These are phyloP conservation scores for Chlamydomonas asymmetrica DNA, from an alignment of 139 green algal species.

Conservation along the genomic window DNA sequence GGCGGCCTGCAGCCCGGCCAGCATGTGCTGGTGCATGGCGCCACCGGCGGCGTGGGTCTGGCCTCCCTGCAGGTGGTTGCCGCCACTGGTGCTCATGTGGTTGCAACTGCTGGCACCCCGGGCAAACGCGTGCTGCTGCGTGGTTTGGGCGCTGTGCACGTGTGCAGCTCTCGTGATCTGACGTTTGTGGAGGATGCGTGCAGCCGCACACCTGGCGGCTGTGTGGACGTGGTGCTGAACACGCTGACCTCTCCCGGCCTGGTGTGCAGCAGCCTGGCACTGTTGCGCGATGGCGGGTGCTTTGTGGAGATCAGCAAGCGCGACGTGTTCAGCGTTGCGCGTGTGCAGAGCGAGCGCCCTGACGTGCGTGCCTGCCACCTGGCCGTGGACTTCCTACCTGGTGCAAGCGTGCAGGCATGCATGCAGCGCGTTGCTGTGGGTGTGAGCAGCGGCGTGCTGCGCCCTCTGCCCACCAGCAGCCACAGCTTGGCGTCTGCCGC, in stretches of 20 bases:
- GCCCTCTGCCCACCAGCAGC: slow-evolving; percentile 32
- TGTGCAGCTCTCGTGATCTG: slow-evolving; percentile 66
- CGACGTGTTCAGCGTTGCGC: slow-evolving; percentile 71
- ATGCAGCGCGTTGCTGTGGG: slow-evolving; percentile 39
- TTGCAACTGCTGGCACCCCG: slow-evolving; percentile 70
- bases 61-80: slow-evolving; percentile 67
- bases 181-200: slow-evolving; percentile 56
- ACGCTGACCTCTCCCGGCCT: slow-evolving; percentile 85
- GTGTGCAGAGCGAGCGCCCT: slow-evolving; percentile 72
- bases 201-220: slow-evolving; percentile 14
- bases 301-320: slow-evolving; percentile 91
- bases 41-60: slow-evolving; percentile 80
- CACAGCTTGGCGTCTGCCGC: slow-evolving; percentile 44
- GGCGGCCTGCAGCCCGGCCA: slow-evolving; percentile 31
- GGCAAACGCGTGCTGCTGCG: slow-evolving; percentile 76
- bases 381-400: slow-evolving; percentile 87
- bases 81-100: slow-evolving; percentile 31
- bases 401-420: slow-evolving; percentile 48
- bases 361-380: slow-evolving; percentile 78
- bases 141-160: slow-evolving; percentile 44
- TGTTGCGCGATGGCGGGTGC: slow-evolving; percentile 51
- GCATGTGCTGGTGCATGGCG: slow-evolving; percentile 71
- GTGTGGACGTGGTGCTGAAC: slow-evolving; percentile 70
- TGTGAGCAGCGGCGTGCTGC: slow-evolving; percentile 31
- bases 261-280: slow-evolving; percentile 68